Evolutionary conservation across 192 early-diverging fungal species (phyloP).

Genomic region (Linnemannia elongata): DNA sequence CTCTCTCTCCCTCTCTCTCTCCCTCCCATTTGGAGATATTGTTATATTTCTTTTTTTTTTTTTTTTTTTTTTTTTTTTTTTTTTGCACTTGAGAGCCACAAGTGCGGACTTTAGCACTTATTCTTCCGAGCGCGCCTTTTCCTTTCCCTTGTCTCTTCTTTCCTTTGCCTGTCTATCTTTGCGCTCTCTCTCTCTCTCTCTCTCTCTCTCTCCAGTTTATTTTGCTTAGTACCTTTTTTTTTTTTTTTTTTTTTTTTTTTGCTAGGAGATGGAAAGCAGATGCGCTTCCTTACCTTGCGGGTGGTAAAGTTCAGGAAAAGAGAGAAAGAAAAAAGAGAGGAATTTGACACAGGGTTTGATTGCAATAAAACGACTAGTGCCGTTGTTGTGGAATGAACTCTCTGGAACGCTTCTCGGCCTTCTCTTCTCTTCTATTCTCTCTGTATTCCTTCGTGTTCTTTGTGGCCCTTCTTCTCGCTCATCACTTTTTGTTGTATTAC

Average conservation of each 20-base stretch:
- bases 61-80: background rate
- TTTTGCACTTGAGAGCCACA: background rate
- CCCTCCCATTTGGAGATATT: background rate
- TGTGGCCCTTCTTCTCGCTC: conserved; percentile 1
- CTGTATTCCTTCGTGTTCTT: background rate
- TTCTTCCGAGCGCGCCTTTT: background rate
- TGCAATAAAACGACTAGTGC: conserved; percentile 14
- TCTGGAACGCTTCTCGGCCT: conserved; percentile 20
- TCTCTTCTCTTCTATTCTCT: background rate
- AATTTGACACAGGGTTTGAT: conserved; percentile 21
- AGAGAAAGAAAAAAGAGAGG: background rate
- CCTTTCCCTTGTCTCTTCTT: background rate
- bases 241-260: background rate
- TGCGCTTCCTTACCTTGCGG: too few species aligned
- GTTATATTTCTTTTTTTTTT: too few species aligned
- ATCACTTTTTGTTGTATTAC: background rate
- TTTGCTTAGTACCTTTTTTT: background rate
- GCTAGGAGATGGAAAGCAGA: background rate
- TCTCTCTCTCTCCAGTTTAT: background rate
- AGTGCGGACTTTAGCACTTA: conserved; percentile 2
- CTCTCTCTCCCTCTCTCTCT: background rate
- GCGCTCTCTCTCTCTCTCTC: too few species aligned
- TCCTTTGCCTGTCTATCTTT: background rate
- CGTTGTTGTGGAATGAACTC: conserved; percentile 7
- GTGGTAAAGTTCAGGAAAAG: background rate